Evolutionary conservation across 345 rosid species (phyloP), one percentile per base, ranked within the genome.

Genomic region (Microcos paniculata): DNA sequence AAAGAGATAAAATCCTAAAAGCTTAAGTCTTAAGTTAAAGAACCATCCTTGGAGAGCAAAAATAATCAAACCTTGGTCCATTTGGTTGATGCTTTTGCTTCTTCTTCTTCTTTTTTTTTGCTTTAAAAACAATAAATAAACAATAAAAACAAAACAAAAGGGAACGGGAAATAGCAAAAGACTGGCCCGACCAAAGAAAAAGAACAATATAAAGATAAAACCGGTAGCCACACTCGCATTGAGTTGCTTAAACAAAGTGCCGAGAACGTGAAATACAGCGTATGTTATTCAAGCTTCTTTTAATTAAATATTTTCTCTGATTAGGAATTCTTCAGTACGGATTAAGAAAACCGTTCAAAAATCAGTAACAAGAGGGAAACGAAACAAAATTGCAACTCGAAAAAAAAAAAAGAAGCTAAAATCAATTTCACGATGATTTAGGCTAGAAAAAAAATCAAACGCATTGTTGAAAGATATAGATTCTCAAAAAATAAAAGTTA

Each of bases 211-310:
- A 55, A 23, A 56, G 23, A 56, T 23, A 56, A 56, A 23, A 4
- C 6, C 23, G 8, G 30, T 4, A 12, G 33, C 42, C 5, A 23
- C 3, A 33, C 43, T 62, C 13, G n/a, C 12, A 33, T 2, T 40
- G 28, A 21, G 69, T 40, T 64, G 69, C 16, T 21, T 16, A n/a
- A n/a, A n/a, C n/a, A n/a, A n/a, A n/a, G n/a, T n/a, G n/a, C n/a
- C n/a, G n/a, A n/a, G n/a, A n/a, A n/a, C n/a, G n/a, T n/a, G n/a
- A 43, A 46, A 46, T 67, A 46, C 56, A 28, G 23, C 31, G 8
- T 68, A 28, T 28, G 28, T 68, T 48, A 28, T 28, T 23, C 56
- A 68, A 46, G 72, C 57, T 68, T 68, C 72, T 68, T 30, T 68
- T 52, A 9, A 9, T 9, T 5, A 5, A 16, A 48, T 16, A 26